Percentiles rank a stretch among this genome's conserved stretches.
These are phyloP conservation scores for Hyphodiscus sp. DNA, from an alignment of 2,329 filamentous ascomycete genomes.

Conservation along the genomic window DNA sequence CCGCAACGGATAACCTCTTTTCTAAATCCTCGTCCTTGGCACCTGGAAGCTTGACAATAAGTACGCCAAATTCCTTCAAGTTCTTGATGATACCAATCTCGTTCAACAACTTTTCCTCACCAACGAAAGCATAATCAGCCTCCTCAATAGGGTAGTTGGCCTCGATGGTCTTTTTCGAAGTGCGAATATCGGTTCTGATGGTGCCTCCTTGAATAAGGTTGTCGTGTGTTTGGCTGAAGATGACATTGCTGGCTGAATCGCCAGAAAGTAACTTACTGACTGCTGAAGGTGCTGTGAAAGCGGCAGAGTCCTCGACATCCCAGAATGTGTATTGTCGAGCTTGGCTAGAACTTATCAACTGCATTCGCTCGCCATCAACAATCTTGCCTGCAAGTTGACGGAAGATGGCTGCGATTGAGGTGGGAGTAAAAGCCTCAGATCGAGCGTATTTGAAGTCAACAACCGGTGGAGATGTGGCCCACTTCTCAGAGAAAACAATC, in stretches of 20 bases:
- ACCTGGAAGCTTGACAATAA: slow-evolving; percentile 70
- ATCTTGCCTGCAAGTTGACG: slow-evolving; percentile 43
- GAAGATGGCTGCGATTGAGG: slow-evolving; percentile 45
- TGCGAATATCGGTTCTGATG: slow-evolving; percentile 77
- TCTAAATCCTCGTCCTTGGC: slow-evolving; percentile 86
- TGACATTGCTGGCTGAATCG: slow-evolving; percentile 60
- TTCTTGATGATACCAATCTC: slow-evolving; percentile 68
- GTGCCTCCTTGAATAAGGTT: slow-evolving; percentile 69
- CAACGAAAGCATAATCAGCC: slow-evolving; percentile 74
- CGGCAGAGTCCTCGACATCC: slow-evolving; percentile 72
- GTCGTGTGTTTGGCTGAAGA: slow-evolving; percentile 56
- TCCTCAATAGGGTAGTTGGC: slow-evolving; percentile 74
- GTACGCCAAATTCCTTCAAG: slow-evolving; percentile 61
- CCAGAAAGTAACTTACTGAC: slow-evolving; percentile 59
- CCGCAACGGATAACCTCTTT: slow-evolving; percentile 67
- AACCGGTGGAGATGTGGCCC: slow-evolving; percentile 56
- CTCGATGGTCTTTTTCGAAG: slow-evolving; percentile 75
- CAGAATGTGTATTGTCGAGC: slow-evolving; percentile 89
- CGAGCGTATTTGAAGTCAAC: slow-evolving; percentile 88
- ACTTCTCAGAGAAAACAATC: slow-evolving; percentile 69
- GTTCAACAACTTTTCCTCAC: slow-evolving; percentile 71
- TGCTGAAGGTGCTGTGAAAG: slow-evolving; percentile 56
- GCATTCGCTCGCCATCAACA: slow-evolving; percentile 13
- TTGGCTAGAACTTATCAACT: slow-evolving; percentile 48
- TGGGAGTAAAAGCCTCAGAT: slow-evolving; percentile 49